Base-by-base conservation (phyloP, 1,284 basidiomycete genomes). In the Ceratobasidium sp. region DNA sequence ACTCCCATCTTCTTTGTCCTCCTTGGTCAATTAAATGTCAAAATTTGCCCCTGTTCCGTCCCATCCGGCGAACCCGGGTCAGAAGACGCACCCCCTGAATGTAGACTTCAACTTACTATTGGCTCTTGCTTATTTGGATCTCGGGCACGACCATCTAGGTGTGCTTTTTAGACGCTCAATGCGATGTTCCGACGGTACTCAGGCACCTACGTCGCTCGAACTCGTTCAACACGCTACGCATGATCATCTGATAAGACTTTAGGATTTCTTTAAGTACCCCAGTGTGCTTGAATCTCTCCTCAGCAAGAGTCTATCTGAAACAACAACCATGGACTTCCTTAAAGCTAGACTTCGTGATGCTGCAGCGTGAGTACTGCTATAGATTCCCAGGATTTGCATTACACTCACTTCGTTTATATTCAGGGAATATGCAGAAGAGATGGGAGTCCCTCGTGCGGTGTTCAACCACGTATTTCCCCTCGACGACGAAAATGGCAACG, bases 401-500 rank as follows among this genome's bases (percentile, higher is more conserved):
- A 29, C 44, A 41, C 27, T 9, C 4, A 41, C 36, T 11, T 3
- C 4, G 15, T 36, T 3, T 44, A 24, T 50, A 31, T 62, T 29
- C 24, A 62, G 69, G n/a, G 57, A 71, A 22, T 73, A 62, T 44
- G 69, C 24, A 29, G 57, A 73, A 33, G 67, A 71, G 17, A 73
- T 73, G 69, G 69, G 69, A 24, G 48, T 73, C 22, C 69, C 69
- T 53, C 69, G 69, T 24, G 69, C 57, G 0, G 69, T 73, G 31
- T 73, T 73, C 48, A 62, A 73, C 33, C 69, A 73, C 14, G n/a
- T 73, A 6, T 73, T 73, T 19, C 69, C 69, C 27, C 47, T 73
- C 15, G 69, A 73, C 36, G 69, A 73, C 24, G 33, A 48, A 15
- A 59, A 60, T 17, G 69, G 69, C 29, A 73, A 73, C 41, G 69